Base-by-base conservation (phyloP, 2,329 filamentous ascomycete genomes). In the Ophiostoma ips region DNA sequence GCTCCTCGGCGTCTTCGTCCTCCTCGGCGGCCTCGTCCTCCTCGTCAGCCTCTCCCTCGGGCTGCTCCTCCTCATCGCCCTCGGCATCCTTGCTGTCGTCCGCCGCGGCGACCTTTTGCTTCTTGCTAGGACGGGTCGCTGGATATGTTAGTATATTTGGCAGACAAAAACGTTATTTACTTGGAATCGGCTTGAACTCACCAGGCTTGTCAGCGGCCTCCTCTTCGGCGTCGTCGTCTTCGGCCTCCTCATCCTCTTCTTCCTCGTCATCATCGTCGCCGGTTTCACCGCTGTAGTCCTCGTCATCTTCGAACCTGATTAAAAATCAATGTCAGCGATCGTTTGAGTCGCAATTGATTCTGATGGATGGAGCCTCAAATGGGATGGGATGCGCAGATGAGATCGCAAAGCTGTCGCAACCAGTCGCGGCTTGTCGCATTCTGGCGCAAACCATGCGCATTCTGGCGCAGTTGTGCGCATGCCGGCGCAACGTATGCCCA, bases 91-190 rank as follows among this genome's bases (percentile, higher is more conserved):
- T 58, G 5, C 51, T 60, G 19, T 53, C 54, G 11, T 60, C 57
- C 24, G 61, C 61, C 21, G 63, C 58, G 50, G 57, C 62, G 24
- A 69, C 72, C 68, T 73, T 75, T 58, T 66, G 67, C 64, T 73
- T 74, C 66, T 75, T 75, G 51, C 67, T 68, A 35, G 72, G 72
- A 46, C 69, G 71, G 49, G 66, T 65, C 13, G 43, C 52, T 56
- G 41, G 8, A 11, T n/a, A 10, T 19, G 18, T 46, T 16, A 46
- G 44, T 36, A 11, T n/a, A n/a, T 16, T 13, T 16, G 7, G 15
- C 18, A 51, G 21, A 19, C 4, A 24, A 21, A n/a, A 44, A 34
- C 1, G 16, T 7, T 12, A 21, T 12, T 16, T 15, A 13, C 16
- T 13, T 6, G 33, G 12, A 19, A 13, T 36, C n/a, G n/a, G n/a